phyloP scores from a whole-genome alignment of 73 alveolate species.

The Tetrahymena borealis region DNA sequence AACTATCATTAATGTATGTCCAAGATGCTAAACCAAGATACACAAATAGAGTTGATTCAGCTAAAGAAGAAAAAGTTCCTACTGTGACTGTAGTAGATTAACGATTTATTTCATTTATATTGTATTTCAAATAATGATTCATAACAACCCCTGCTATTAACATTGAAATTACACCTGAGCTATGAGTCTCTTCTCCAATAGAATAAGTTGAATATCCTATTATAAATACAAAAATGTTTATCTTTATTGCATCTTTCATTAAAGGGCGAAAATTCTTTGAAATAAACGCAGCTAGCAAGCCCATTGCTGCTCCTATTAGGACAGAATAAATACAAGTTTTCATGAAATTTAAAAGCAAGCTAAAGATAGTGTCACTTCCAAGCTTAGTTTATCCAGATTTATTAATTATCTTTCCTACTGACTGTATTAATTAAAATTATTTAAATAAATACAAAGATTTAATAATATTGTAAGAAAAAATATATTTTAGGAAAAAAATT shows the following conservation, averaged over 20 bases:
- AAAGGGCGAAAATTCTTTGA: conserved; percentile 35
- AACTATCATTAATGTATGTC: conserved; percentile 41
- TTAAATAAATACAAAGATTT: too few relatives aligned
- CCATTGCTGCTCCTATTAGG: conserved; percentile 45
- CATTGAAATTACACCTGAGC: conserved; percentile 84
- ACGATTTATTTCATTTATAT: conserved; percentile 64
- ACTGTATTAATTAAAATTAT: neutral
- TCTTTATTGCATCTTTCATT: conserved; percentile 57
- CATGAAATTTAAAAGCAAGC: conserved; percentile 6
- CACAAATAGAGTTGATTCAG: conserved; percentile 88
- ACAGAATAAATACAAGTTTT: conserved; percentile 24
- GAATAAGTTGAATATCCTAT: conserved; percentile 76
- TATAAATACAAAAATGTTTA: conserved; percentile 61
- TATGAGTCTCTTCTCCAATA: conserved; percentile 68
- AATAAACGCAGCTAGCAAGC: conserved; percentile 37
- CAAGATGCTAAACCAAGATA: conserved; percentile 78
- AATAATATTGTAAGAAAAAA: too few relatives aligned
- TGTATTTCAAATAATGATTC: conserved; percentile 82
- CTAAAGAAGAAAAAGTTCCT: conserved; percentile 75
- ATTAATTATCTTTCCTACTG: conserved; percentile 34
- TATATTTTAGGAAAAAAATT: too few relatives aligned
- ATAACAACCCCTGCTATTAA: conserved; percentile 78
- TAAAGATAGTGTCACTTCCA: neutral
- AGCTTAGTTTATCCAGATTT: neutral
- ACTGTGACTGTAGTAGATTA: conserved; percentile 75